These are phyloP conservation scores for Parietichytrium sp. DNA, from an alignment of 108 stramenopile genomes.

Conservation along the genomic window DNA sequence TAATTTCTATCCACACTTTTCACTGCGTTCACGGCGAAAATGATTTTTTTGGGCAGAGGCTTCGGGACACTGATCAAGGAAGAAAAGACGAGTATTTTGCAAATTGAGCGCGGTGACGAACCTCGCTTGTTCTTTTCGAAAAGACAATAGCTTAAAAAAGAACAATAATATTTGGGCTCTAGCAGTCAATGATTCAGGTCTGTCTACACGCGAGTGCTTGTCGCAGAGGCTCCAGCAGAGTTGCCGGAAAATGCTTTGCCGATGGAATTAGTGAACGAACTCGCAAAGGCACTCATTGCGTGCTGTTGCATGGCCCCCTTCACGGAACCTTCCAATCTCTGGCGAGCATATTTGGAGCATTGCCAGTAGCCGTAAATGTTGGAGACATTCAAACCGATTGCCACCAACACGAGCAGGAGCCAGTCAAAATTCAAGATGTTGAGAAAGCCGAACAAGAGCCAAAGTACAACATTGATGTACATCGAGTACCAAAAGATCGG, in stretches of 20 bases:
- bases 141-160: not conserved
- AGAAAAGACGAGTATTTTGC: not conserved
- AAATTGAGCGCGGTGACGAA: not conserved
- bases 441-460: slow-evolving; percentile 53
- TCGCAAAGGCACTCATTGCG: not conserved
- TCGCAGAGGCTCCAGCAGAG: not conserved
- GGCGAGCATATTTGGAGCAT: slow-evolving; percentile 49
- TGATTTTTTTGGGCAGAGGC: too few species aligned
- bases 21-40: too few species aligned
- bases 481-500: slow-evolving; percentile 63
- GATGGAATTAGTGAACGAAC: not conserved
- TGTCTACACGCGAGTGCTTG: not conserved
- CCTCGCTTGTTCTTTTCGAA: not conserved
- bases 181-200: not conserved
- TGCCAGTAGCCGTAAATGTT: slow-evolving; percentile 64
- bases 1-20: too few species aligned
- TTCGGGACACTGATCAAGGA: too few species aligned
- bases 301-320: slow-evolving; percentile 10
- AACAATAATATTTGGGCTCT: not conserved
- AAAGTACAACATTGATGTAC: slow-evolving; percentile 57
- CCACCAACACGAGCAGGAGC: slow-evolving; percentile 57
- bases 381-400: slow-evolving; percentile 54
- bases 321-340: not conserved
- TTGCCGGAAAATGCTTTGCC: not conserved
- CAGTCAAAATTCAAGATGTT: slow-evolving; percentile 59